These are phyloP conservation scores for Sphaerulina vaccinii DNA, from an alignment of 2,329 filamentous ascomycete species.

Conservation along the genomic window DNA sequence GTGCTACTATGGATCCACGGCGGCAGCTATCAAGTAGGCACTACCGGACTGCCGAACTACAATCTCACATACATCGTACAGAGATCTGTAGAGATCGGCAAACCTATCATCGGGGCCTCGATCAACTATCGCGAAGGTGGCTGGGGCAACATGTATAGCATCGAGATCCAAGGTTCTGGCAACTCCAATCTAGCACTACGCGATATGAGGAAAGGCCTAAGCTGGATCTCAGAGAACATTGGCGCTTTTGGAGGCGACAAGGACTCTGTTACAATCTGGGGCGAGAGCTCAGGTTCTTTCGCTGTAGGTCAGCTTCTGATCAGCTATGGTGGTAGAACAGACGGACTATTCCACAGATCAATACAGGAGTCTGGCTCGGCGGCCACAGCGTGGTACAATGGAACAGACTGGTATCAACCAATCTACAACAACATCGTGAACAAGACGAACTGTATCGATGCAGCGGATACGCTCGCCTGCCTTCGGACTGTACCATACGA, in stretches of 20 bases:
- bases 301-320: conserved; percentile 47
- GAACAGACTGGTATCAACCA: conserved; percentile 45
- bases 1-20: conserved; percentile 61
- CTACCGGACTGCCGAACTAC: conserved; percentile 42
- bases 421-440: conserved; percentile 63
- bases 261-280: conserved; percentile 22
- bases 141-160: conserved; percentile 66
- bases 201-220: conserved; percentile 46
- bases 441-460: conserved; percentile 20
- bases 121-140: conserved; percentile 65
- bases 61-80: conserved; percentile 63
- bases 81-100: conserved; percentile 41
- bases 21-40: conserved; percentile 25
- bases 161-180: conserved; percentile 55
- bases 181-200: conserved; percentile 49
- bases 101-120: conserved; percentile 57
- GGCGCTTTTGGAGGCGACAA: conserved; percentile 26
- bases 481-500: conserved; percentile 52
- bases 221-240: conserved; percentile 47
- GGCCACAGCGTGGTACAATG: conserved; percentile 26
- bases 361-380: conserved; percentile 45
- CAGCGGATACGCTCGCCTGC: conserved; percentile 48
- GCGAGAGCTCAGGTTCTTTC: conserved; percentile 41
- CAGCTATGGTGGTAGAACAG: conserved; percentile 48
- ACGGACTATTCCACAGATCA: conserved; percentile 48